phyloP scores from a whole-genome alignment of 371 early-diverging fungal genomes.

The Mucor sp. region DNA sequence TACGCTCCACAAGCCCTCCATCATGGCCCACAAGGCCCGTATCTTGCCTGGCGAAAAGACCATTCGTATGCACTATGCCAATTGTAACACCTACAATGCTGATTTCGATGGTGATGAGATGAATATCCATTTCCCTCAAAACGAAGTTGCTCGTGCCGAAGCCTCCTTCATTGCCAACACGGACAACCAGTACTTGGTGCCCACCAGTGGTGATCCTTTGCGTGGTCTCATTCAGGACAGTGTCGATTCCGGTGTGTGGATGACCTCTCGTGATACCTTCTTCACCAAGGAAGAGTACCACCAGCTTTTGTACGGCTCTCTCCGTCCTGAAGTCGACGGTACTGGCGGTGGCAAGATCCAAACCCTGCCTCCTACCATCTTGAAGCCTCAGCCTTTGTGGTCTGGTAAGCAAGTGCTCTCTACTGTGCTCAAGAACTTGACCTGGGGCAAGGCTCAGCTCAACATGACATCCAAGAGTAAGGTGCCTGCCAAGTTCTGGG shows the following conservation, averaged over 20 bases:
- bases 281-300: conserved; percentile 92
- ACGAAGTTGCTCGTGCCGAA: conserved; percentile 96
- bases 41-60: conserved; percentile 96
- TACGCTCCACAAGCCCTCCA: conserved; percentile 99
- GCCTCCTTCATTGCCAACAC: conserved; percentile 94
- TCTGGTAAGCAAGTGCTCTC: conserved; percentile 99
- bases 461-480: conserved; percentile 89
- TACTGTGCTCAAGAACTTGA: conserved; percentile 73
- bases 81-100: conserved; percentile 97
- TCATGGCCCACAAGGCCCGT: conserved; percentile 99
- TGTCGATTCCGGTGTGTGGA: conserved; percentile 95
- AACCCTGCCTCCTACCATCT: conserved; percentile 83
- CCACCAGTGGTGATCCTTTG: conserved; percentile 98
- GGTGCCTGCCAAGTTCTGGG: conserved; percentile 90
- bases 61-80: conserved; percentile 99
- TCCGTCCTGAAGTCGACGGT: conserved; percentile 75
- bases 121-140: conserved; percentile 99
- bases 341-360: conserved; percentile 77
- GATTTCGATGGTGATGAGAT: conserved; percentile 99
- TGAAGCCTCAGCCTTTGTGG: conserved; percentile 91
- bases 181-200: conserved; percentile 97
- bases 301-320: conserved; percentile 88
- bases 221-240: conserved; percentile 99
- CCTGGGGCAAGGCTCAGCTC: conserved; percentile 73
- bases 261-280: conserved; percentile 93